phyloP scores from a whole-genome alignment of 176 grass and related monocot genomes.

The Aegilops longissima region DNA sequence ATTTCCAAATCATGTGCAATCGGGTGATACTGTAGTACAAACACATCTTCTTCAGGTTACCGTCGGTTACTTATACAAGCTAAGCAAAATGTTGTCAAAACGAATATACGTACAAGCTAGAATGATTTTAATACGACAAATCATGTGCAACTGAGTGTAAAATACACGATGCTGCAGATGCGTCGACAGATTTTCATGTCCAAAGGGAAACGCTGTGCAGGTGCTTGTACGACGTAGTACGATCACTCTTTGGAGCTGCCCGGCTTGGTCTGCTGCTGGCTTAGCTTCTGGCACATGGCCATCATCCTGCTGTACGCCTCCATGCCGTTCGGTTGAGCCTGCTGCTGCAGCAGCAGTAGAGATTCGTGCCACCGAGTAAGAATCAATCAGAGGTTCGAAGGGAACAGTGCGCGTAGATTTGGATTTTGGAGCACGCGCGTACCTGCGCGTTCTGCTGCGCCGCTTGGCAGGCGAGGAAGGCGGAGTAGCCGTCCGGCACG shows the following conservation, averaged over 20 bases:
- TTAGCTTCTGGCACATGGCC: constrained; percentile 56
- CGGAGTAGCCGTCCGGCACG: constrained; percentile 50
- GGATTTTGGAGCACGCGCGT: not conserved
- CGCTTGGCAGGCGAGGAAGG: constrained; percentile 57
- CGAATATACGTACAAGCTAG: not conserved
- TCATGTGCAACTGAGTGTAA: not conserved
- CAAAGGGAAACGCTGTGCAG: not conserved
- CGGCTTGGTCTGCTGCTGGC: constrained; percentile 36
- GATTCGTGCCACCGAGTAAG: not conserved
- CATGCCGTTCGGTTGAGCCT: constrained; percentile 35
- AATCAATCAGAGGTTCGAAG: not conserved
- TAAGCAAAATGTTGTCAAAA: not conserved
- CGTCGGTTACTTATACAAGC: not conserved
- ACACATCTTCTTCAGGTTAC: not conserved
- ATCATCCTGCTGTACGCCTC: constrained; percentile 79
- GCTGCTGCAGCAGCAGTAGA: constrained; percentile 32
- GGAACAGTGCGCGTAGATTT: not conserved
- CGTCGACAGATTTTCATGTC: not conserved
- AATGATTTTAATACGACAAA: not conserved
- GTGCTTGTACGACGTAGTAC: not conserved
- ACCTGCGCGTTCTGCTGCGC: constrained; percentile 57
- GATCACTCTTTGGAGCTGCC: constrained; percentile 44
- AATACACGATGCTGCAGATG: not conserved
- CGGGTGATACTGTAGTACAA: not conserved
- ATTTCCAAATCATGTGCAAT: not conserved